Base-by-base conservation (phyloP, 2,329 filamentous ascomycete species). In the Ceratocystis colombiana region DNA sequence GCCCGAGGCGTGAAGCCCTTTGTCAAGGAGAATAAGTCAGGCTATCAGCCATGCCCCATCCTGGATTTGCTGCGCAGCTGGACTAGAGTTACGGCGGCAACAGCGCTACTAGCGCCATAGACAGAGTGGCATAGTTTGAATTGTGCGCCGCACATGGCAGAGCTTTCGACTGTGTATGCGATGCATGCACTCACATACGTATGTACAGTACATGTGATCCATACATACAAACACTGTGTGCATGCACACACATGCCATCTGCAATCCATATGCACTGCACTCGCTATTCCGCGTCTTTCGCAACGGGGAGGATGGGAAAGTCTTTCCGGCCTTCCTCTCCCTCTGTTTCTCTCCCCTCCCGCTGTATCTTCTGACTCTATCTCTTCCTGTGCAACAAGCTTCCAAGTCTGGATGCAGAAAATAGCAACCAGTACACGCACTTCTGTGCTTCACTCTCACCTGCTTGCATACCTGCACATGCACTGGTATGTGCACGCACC, bases 171-270 rank as follows among this genome's bases (percentile, higher is more conserved):
- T 50, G 46, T 50, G 10, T 57, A 1, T 25, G 12, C 20, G 46
- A n/a, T 50, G 46, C n/a, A 50, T 50, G 10, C 46, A n/a, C 46
- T 17, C 46, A 50, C n/a, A 22, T 22, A 7, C n/a, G 22, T 8
- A 50, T 50, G n/a, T 12, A 17, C 17, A 22, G 12, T 50, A 22
- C 17, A 50, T 50, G 17, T 41, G 10, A 50, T 50, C n/a, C 50
- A 55, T 55, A 55, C 50, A 28, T n/a, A 55, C 2, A 41, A 41
- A 41, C 37, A 41, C 37, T 41, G 37, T 41, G 37, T 41, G 37
- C 37, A 55, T 55, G 53, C 20, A 57, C 53, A n/a, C 53, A 57
- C 12, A 30, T 57, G 28, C 53, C 28, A 30, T 28, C 15, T 57
- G 53, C 22, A 33, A 57, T 30, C 53, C 28, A 17, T 28, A 25